These are phyloP conservation scores for Talaromyces nanjingensis DNA, from an alignment of 495 filamentous ascomycete genomes.

Conservation along the genomic window DNA sequence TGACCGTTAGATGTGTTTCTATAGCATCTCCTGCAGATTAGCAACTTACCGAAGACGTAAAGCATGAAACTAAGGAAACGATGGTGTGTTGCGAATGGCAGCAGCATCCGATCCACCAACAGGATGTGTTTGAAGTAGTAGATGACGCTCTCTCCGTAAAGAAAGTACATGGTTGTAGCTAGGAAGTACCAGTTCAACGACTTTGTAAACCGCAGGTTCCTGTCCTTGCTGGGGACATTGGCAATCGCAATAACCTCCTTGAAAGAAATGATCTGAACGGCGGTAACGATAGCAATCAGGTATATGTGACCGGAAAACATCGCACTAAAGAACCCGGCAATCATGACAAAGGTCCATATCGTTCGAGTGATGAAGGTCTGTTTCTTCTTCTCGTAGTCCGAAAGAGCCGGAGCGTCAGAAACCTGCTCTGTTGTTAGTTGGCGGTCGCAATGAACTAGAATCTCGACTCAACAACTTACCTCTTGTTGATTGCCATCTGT, in stretches of 20 bases:
- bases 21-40: not conserved
- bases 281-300: slow-evolving; percentile 85
- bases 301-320: slow-evolving; percentile 97
- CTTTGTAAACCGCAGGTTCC: slow-evolving; percentile 90
- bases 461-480: slow-evolving; percentile 20
- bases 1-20: slow-evolving; percentile 5
- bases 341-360: slow-evolving; percentile 98
- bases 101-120: slow-evolving; percentile 83
- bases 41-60: slow-evolving; percentile 80
- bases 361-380: slow-evolving; percentile 95
- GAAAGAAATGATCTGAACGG: slow-evolving; percentile 93
- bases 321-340: slow-evolving; percentile 80
- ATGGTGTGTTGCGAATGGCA: slow-evolving; percentile 94
- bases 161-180: slow-evolving; percentile 96
- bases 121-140: slow-evolving; percentile 99
- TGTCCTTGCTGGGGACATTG: slow-evolving; percentile 83
- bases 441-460: not conserved
- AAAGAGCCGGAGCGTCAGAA: slow-evolving; percentile 36
- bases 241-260: slow-evolving; percentile 99
- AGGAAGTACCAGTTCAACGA: slow-evolving; percentile 98
- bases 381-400: slow-evolving; percentile 98
- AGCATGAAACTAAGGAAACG: slow-evolving; percentile 98
- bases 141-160: slow-evolving; percentile 97
- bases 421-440: slow-evolving; percentile 21
- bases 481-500: slow-evolving; percentile 43